Evolutionary conservation across 1,284 basidiomycete species (phyloP).

Genomic region (Ustilago lituana): DNA sequence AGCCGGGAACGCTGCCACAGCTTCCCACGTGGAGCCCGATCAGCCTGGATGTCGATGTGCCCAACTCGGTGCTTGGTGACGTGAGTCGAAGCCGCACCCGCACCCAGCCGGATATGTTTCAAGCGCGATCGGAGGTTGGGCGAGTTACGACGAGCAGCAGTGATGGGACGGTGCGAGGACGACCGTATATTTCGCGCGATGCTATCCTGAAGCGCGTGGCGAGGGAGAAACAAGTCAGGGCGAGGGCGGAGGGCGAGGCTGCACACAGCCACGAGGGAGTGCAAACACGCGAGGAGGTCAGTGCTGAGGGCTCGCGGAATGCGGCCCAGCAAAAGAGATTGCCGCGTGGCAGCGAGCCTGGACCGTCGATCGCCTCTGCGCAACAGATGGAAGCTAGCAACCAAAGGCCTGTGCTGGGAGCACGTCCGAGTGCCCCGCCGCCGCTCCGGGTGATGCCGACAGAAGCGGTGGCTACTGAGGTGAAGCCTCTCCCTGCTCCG

Average conservation of each 20-base stretch:
- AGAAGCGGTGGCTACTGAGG: conserved; percentile 25
- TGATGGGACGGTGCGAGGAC: conserved; percentile 22
- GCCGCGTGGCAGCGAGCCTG: conserved; percentile 39
- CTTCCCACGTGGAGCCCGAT: conserved; percentile 64
- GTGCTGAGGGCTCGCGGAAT: conserved; percentile 8
- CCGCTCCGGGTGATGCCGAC: neutral
- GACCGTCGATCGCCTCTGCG: neutral
- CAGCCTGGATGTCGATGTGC: conserved; percentile 33
- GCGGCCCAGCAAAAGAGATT: conserved; percentile 17
- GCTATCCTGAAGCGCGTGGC: conserved; percentile 62
- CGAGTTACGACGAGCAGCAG: no score
- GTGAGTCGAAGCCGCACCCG: conserved; percentile 19
- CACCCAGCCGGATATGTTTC: no score
- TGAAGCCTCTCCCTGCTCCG: conserved; percentile 42
- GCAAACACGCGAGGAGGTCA: neutral
- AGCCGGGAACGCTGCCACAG: conserved; percentile 39
- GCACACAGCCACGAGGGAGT: neutral
- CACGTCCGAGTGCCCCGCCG: conserved; percentile 36
- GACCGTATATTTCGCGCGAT: conserved; percentile 65
- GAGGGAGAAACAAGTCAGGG: conserved; percentile 44
- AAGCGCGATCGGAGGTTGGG: no score
- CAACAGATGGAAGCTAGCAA: neutral
- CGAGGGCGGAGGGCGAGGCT: conserved; percentile 1
- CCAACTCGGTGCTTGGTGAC: conserved; percentile 16
- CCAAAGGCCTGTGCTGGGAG: conserved; percentile 1